Percentiles rank a stretch among this genome's conserved stretches.
These are phyloP conservation scores for Eragrostis curvula DNA, from an alignment of 176 grass and related monocot species.

Conservation along the genomic window DNA sequence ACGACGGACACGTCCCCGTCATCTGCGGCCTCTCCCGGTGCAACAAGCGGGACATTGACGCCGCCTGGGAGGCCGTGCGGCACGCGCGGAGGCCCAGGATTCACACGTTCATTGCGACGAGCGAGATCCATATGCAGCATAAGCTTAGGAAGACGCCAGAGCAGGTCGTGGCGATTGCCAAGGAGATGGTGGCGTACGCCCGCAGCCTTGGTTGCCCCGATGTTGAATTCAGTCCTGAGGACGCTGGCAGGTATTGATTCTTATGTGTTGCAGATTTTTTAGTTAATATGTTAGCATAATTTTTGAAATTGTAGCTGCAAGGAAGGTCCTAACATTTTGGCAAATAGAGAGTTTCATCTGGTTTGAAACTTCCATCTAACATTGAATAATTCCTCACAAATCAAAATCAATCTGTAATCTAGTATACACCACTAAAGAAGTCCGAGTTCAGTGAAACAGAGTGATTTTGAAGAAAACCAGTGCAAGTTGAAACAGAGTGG, in stretches of 20 bases:
- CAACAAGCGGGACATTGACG: slow-evolving; percentile 75
- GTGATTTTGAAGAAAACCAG: slow-evolving; percentile 3
- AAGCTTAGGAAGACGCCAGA: slow-evolving; percentile 73
- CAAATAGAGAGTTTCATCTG: background rate
- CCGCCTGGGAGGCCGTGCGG: slow-evolving; percentile 92
- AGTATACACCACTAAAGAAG: background rate
- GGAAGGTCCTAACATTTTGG: background rate
- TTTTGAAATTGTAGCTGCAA: background rate
- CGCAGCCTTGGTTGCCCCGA: slow-evolving; percentile 82
- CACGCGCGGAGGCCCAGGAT: slow-evolving; percentile 69
- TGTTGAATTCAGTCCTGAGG: slow-evolving; percentile 91
- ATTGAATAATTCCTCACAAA: background rate
- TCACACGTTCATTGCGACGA: slow-evolving; percentile 92
- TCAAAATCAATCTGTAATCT: background rate
- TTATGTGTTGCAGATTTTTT: background rate
- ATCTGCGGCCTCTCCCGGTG: slow-evolving; percentile 86
- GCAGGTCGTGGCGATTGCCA: slow-evolving; percentile 64
- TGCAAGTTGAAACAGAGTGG: background rate
- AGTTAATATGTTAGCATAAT: background rate
- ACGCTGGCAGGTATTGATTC: slow-evolving; percentile 75
- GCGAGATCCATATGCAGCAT: slow-evolving; percentile 87
- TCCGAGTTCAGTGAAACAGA: slow-evolving; percentile 26
- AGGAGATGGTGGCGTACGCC: slow-evolving; percentile 84
- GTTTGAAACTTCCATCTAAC: background rate
- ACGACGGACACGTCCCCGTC: slow-evolving; percentile 70